Base-by-base conservation (phyloP, 352 stramenopile species). In the Phytopythium kandeliae region DNA sequence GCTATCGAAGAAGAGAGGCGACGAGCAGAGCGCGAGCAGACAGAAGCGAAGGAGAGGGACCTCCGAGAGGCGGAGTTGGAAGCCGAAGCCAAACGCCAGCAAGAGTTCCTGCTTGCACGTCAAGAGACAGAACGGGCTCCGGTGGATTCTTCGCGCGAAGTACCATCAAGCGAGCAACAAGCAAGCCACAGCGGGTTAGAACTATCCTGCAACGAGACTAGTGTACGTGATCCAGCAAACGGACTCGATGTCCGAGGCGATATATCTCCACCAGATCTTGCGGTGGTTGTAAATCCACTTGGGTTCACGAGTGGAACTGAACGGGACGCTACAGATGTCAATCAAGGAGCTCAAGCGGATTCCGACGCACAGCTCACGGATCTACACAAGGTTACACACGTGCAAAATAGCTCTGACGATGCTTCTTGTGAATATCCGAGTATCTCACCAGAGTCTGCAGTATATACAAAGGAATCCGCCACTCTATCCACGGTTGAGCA, bases 1-100 rank as follows among this genome's bases (percentile, higher is more conserved):
- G 21, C 33, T 15, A 30, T 52, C 1, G 58, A 67, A 25, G 58
- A 67, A 40, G 60, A 66, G 36, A 50, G 57, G 16, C 8, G 47
- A 12, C 53, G 31, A 26, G 25, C 50, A 19, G 17, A 41, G 34
- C 31, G 51, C 33, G 45, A 59, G 3, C 48, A 54, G 24, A 31
- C 48, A 42, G 35, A 53, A 22, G 33, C 62, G 10, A 46, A 53
- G 12, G 56, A 56, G 16, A 58, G 55, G 21, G 30, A 36, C 17
- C 53, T 51, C 16, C 31, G 30, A 49, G 49, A 54, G 11, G 45
- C 36, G 9, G 36, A 31, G n/a, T 44, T 49, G 4, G 33, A 64
- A 21, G 48, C 51, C 8, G 33, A 64, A 54, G 34, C 30, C 51
- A 47, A 52, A 19, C 50, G 46, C 19, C 28, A 50, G 17, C 44